Evolutionary conservation across 2,329 filamentous ascomycete species (phyloP).

Genomic region (Juglanconis sp.): DNA sequence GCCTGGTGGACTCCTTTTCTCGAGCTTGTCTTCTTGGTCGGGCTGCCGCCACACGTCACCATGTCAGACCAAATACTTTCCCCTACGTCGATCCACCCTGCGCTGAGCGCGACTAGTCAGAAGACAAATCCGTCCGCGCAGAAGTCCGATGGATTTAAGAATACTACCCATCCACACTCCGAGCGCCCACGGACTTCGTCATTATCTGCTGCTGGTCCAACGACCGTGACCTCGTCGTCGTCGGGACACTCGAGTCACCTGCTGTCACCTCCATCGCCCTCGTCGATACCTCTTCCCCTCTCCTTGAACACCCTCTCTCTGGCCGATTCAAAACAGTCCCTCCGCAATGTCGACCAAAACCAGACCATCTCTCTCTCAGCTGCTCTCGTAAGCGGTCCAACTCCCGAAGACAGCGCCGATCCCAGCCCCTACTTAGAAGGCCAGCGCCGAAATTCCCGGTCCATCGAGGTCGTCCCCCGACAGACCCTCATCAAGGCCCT

Average conservation of each 20-base stretch:
- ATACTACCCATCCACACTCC: slow-evolving; percentile 27
- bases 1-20: background rate
- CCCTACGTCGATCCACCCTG: slow-evolving; percentile 49
- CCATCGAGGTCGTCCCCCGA: slow-evolving; percentile 66
- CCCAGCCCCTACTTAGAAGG: slow-evolving; percentile 23
- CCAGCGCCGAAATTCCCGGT: slow-evolving; percentile 50
- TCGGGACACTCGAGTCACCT: slow-evolving; percentile 1
- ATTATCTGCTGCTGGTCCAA: slow-evolving; percentile 12
- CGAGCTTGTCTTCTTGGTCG: background rate
- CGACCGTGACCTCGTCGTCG: slow-evolving; percentile 20
- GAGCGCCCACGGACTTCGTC: slow-evolving; percentile 24
- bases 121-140: slow-evolving; percentile 24
- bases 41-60: slow-evolving; percentile 12
- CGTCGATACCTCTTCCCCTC: slow-evolving; percentile 15
- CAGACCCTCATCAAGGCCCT: slow-evolving; percentile 83
- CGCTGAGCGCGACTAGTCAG: slow-evolving; percentile 33
- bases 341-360: slow-evolving; percentile 19
- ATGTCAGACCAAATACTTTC: slow-evolving; percentile 40
- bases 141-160: slow-evolving; percentile 21
- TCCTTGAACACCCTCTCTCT: slow-evolving; percentile 10
- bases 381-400: slow-evolving; percentile 17
- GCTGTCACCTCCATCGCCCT: slow-evolving; percentile 3
- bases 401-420: slow-evolving; percentile 29
- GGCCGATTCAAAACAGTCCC: slow-evolving; percentile 13
- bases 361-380: slow-evolving; percentile 13